Conservation (phyloP, 352 stramenopile genomes). For the Phytopythium montanum region DNA sequence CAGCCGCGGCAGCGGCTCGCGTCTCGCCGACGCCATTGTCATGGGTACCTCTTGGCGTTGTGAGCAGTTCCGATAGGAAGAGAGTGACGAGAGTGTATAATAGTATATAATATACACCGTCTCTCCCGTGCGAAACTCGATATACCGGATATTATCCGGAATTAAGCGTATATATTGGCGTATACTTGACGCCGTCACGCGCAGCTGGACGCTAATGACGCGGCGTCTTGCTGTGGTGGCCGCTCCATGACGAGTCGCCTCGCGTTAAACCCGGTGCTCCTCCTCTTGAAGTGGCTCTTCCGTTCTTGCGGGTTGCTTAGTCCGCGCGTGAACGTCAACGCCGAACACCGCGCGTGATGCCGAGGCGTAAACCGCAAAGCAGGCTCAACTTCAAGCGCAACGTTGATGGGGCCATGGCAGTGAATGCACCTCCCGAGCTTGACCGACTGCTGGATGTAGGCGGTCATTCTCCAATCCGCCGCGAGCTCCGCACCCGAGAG, state of each 20-base stretch:
- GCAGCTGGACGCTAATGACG: not conserved
- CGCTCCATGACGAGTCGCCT: no score
- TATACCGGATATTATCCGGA: no score
- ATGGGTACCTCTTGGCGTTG: not conserved
- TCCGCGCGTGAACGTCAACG: not conserved
- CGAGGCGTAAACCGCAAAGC: slow-evolving; percentile 6
- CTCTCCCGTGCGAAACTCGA: no score
- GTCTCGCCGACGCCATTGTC: slow-evolving; percentile 12
- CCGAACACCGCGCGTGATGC: slow-evolving; percentile 6
- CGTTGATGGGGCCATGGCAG: no score
- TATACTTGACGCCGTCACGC: not conserved
- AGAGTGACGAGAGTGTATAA: not conserved
- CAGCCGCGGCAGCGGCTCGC: slow-evolving; percentile 11
- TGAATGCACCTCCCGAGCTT: not conserved
- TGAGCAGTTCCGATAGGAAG: not conserved
- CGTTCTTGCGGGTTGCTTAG: not conserved
- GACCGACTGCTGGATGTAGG: not conserved
- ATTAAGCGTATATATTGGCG: not conserved
- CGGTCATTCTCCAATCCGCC: slow-evolving; percentile 15
- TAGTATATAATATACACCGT: not conserved
- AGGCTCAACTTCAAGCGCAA: slow-evolving; percentile 10
- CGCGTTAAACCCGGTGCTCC: not conserved
- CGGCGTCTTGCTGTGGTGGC: not conserved
- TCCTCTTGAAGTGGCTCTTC: not conserved
- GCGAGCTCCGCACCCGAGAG: not conserved